Base-by-base conservation (phyloP, 768 basidiomycete species). In the Boletus patriciae region DNA sequence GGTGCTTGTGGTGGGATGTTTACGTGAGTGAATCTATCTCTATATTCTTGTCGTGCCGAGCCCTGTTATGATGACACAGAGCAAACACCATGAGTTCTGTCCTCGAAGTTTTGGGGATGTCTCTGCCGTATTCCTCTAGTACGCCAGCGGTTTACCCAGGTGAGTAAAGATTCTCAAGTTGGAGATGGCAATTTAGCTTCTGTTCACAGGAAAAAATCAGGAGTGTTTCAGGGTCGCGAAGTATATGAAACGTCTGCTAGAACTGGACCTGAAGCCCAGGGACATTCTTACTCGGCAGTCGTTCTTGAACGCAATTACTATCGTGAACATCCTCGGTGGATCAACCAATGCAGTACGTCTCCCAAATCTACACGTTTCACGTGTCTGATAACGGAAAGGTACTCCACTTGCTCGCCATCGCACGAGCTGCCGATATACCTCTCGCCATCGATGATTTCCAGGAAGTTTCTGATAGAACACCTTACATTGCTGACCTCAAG, bases 1-100 rank as follows among this genome's bases (percentile, higher is more conserved):
- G 92, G 92, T 38, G 89, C 86, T 23, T 93, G 92, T 62, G 91
- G 92, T 29, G 91, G 90, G 15, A 93, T 93, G 91, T 93, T 85
- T 68, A 92, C 91, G 83, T 83, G 66, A 50, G 81, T 75, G 44
- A 29, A 40, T 18, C 25, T 25, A 42, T 38, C 40, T 45, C 38
- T 10, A 31, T 8, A 21, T 5, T 52, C 45, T 45, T 15, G 9
- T 49, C 44, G 10, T 40, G 5, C 16, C 33, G 21, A 54, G 3
- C 23, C 34, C n/a, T 48, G 16, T 27, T 23, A 37, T 46, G 34
- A 37, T 49, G 13, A 12, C 37, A 48, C 58, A 85, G 84, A 10
- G 92, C 92, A 34, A 94, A 94, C 64, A 93, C 92, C 1, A 93
- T 94, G 92, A 90, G 88, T 59, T 86, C 88, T 41, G 86, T 82